Percentiles rank a stretch among this genome's conserved stretches.
Evolutionary conservation across 2,329 filamentous ascomycete species (phyloP).

Genomic region (Exophiala xenobiotica): DNA sequence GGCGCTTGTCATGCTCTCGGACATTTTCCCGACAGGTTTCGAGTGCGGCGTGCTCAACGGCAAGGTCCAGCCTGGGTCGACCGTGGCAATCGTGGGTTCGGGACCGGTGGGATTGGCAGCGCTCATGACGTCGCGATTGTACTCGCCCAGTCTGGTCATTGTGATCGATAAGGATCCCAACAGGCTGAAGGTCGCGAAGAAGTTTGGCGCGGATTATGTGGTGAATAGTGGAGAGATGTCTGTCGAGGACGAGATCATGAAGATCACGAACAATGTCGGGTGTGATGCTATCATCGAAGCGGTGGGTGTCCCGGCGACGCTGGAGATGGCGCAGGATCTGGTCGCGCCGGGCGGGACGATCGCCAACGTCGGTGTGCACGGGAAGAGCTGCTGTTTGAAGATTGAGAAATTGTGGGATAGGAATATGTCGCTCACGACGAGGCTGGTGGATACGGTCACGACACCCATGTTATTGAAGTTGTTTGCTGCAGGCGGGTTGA

Average conservation of each 20-base stretch:
- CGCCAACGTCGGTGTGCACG: constrained; percentile 61
- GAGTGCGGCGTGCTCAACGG: constrained; percentile 56
- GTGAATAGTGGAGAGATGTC: constrained; percentile 42
- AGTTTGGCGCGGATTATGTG: constrained; percentile 50
- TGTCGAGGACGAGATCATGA: constrained; percentile 42
- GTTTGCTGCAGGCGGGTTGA: constrained; percentile 43
- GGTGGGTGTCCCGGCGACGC: constrained; percentile 55
- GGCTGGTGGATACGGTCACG: constrained; percentile 49
- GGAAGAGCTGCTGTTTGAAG: constrained; percentile 52
- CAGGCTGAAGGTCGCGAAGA: constrained; percentile 48
- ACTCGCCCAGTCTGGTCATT: constrained; percentile 53
- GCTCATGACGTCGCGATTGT: constrained; percentile 56
- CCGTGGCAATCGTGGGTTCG: constrained; percentile 56
- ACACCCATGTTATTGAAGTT: constrained; percentile 53
- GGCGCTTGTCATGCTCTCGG: constrained; percentile 52
- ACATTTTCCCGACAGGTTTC: constrained; percentile 58
- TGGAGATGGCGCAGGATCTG: constrained; percentile 54
- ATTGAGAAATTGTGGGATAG: constrained; percentile 56
- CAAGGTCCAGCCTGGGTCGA: constrained; percentile 52
- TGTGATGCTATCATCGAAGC: constrained; percentile 61
- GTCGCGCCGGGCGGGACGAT: constrained; percentile 55
- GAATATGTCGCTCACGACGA: constrained; percentile 54
- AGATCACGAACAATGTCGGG: constrained; percentile 51
- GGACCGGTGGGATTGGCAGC: constrained; percentile 58
- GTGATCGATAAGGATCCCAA: constrained; percentile 53